Conservation (phyloP, 2,329 filamentous ascomycete species). For the Exophiala alcalophila region DNA sequence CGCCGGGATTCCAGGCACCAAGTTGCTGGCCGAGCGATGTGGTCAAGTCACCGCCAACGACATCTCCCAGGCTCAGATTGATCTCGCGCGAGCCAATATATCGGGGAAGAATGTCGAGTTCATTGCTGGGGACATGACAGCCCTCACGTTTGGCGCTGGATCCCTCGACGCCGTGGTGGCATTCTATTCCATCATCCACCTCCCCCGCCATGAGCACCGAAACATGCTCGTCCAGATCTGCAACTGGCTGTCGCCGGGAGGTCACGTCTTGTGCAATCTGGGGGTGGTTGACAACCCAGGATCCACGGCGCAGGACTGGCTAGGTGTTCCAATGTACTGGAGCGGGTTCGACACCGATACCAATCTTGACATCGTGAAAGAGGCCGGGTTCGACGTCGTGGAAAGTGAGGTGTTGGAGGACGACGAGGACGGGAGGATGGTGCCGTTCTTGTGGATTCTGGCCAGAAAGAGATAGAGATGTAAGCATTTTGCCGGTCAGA, state of each 20-base stretch:
- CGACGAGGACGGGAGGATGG: constrained; percentile 28
- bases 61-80: constrained; percentile 42
- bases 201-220: constrained; percentile 52
- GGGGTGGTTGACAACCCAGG: constrained; percentile 28
- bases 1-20: constrained; percentile 38
- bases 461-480: too few species aligned
- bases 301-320: constrained; percentile 7
- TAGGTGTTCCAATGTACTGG: constrained; percentile 25
- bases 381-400: constrained; percentile 33
- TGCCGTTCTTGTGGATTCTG: constrained; percentile 23
- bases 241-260: constrained; percentile 53
- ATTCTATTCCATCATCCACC: constrained; percentile 56
- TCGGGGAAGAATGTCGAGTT: constrained; percentile 30
- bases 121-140: constrained; percentile 44
- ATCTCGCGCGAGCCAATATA: constrained; percentile 34
- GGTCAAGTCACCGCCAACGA: constrained; percentile 43
- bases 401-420: constrained; percentile 27
- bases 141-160: constrained; percentile 34
- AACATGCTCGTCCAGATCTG: constrained; percentile 45
- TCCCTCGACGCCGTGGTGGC: constrained; percentile 51
- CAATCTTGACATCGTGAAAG: constrained; percentile 26
- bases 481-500: too few species aligned
- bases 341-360: constrained; percentile 21
- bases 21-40: constrained; percentile 21
- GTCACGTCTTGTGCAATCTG: constrained; percentile 52